A percentile compares a stretch with the other conserved stretches of the same genome.
phyloP scores from a whole-genome alignment of 1,284 basidiomycete species.

The Sporisorium iseilematis-ciliati region DNA sequence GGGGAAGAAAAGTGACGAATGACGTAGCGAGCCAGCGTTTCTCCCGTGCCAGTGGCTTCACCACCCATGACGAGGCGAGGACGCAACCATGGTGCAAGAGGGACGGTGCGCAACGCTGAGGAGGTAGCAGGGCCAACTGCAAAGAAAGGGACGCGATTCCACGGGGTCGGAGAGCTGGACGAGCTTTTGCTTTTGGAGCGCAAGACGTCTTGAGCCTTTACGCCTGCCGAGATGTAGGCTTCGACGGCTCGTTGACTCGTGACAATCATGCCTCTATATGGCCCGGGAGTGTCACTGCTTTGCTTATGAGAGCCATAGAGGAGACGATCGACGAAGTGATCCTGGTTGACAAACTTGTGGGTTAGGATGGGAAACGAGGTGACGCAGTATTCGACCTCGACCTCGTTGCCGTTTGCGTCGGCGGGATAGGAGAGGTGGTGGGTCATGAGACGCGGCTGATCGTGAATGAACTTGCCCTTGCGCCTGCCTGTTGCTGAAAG shows the following conservation, averaged over 20 bases:
- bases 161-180: constrained; percentile 42
- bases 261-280: constrained; percentile 61
- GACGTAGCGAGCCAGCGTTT: constrained; percentile 58
- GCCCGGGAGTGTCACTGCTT: background rate
- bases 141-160: constrained; percentile 65
- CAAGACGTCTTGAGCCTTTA: constrained; percentile 27
- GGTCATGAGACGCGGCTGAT: constrained; percentile 63
- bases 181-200: constrained; percentile 28
- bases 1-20: constrained; percentile 46
- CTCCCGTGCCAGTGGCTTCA: constrained; percentile 62
- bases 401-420: constrained; percentile 33
- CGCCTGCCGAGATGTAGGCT: constrained; percentile 58
- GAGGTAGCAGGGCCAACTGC: constrained; percentile 65
- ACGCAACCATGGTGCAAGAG: constrained; percentile 47
- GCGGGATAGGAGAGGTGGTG: constrained; percentile 56
- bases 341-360: constrained; percentile 48
- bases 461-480: constrained; percentile 58
- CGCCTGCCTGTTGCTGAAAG: constrained; percentile 43
- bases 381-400: constrained; percentile 60
- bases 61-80: constrained; percentile 59
- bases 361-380: constrained; percentile 60
- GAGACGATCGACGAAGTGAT: constrained; percentile 47
- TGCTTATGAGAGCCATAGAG: constrained; percentile 28
- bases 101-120: constrained; percentile 42
- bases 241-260: constrained; percentile 66